Base-by-base conservation (phyloP, 2,329 filamentous ascomycete species). In the Akanthomyces dipterigenus region DNA sequence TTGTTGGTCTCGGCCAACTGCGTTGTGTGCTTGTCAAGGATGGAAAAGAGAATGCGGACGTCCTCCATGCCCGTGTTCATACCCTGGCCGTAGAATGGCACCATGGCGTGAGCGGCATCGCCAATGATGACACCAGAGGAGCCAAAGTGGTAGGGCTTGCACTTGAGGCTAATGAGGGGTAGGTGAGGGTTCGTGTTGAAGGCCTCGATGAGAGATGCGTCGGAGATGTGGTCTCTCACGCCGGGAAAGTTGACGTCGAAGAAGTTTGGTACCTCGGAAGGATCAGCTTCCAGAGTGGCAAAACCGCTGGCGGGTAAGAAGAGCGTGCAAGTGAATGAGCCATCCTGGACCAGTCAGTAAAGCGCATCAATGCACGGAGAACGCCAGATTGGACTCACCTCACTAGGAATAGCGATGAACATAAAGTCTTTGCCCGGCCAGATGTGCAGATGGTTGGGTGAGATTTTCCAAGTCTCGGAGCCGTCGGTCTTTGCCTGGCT, bases 51-150 rank as follows among this genome's bases (percentile, higher is more conserved):
- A 5, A 96, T 87, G 8, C 89, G 87, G 14, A 99, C 92, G 69
- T 97, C 93, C 76, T 99, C 95, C 46, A 99, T 84, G 0, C 95
- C 95, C 0, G 95, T 90, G 70, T 99, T 99, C 87, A 99, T 96
- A 42, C 95, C 95, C 73, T 99, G 95, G 0, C 95, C 95, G 73
- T 98, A 99, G 75, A 99, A 99, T 0, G 95, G 95, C 0, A 99
- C 92, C 88, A 99, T 97, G 62, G 96, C 95, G 72, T 99, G 95
- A 0, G 95, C 93, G 8, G 95, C 92, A 71, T 99, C 95, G 62
- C 95, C 95, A 40, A 99, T 72, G 54, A 99, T 91, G 63, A 96
- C 91, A 36, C 83, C 91, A 0, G 87, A 89, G 26, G 86, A 85
- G 55, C 77, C 80, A 76, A 85, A 91, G 77, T 96, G 91, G 75